Evolutionary conservation across 768 basidiomycete genomes (phyloP).

Genomic region (Suillus decipiens): DNA sequence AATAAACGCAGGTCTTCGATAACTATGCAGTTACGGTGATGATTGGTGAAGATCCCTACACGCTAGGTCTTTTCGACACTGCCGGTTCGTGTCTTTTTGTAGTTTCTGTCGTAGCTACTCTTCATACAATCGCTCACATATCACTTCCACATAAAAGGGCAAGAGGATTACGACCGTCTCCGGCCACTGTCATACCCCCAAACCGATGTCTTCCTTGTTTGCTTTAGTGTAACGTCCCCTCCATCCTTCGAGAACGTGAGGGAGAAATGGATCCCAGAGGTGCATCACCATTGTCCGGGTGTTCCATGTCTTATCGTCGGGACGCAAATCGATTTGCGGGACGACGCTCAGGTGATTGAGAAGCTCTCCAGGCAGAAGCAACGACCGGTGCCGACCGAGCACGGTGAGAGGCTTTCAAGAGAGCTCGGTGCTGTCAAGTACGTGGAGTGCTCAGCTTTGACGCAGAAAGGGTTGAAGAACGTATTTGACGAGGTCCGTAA

Average conservation of each 20-base stretch:
- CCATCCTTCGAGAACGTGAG: constrained; percentile 99
- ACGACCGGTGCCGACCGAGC: constrained; percentile 83
- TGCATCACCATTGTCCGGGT: constrained; percentile 99
- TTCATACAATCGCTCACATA: constrained; percentile 16
- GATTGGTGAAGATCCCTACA: constrained; percentile 99
- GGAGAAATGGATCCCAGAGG: constrained; percentile 99
- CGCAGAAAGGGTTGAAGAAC: constrained; percentile 99
- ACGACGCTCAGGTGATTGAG: constrained; percentile 90
- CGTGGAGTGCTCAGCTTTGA: constrained; percentile 98
- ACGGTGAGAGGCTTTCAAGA: constrained; percentile 93
- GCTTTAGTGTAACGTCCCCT: constrained; percentile 98
- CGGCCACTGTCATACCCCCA: constrained; percentile 99
- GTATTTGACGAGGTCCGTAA: constrained; percentile 96
- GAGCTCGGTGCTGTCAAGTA: constrained; percentile 99
- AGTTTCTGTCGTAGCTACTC: constrained; percentile 6
- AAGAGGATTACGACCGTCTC: constrained; percentile 99
- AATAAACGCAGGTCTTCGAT: constrained; percentile 73
- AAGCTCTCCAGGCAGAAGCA: constrained; percentile 97
- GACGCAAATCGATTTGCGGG: constrained; percentile 96
- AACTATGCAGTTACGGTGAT: constrained; percentile 99
- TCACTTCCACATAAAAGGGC: constrained; percentile 53
- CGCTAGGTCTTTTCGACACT: constrained; percentile 97
- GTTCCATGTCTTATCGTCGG: constrained; percentile 99
- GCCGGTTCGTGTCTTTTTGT: constrained; percentile 67
- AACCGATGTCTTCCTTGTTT: constrained; percentile 99